Conservation (phyloP, 2,329 filamentous ascomycete species). For the Spiromastix sp. region DNA sequence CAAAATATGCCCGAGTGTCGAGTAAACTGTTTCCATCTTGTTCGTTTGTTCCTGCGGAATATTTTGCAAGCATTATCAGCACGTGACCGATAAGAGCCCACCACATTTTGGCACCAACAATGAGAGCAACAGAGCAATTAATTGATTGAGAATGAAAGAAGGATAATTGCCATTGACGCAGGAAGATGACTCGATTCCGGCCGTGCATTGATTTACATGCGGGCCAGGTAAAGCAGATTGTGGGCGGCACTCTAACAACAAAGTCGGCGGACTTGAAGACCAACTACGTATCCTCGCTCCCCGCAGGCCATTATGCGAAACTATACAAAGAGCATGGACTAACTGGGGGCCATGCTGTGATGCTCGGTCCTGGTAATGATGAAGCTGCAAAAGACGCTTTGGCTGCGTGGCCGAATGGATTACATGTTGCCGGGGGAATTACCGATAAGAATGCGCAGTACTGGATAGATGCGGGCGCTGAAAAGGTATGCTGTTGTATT, state of each 20-base stretch:
- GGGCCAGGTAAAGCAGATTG: constrained; percentile 97
- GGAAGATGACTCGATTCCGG: constrained; percentile 87
- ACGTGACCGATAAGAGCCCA: too few species aligned
- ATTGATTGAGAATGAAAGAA: too few species aligned
- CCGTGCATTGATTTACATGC: constrained; percentile 96
- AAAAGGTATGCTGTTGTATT: constrained; percentile 57
- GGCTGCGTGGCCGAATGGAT: constrained; percentile 61
- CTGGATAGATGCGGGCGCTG: constrained; percentile 82
- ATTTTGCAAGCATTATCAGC: too few species aligned
- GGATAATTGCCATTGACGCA: too few species aligned
- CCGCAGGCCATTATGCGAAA: constrained; percentile 67
- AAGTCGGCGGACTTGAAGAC: constrained; percentile 61
- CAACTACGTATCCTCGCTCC: constrained; percentile 81
- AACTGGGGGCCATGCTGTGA: constrained; percentile 83
- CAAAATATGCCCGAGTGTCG: too few species aligned
- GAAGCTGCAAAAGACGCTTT: constrained; percentile 69
- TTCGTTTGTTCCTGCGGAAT: too few species aligned
- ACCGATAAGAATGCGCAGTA: constrained; percentile 69
- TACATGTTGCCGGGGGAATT: constrained; percentile 94
- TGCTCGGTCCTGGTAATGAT: constrained; percentile 84
- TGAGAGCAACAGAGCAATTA: too few species aligned
- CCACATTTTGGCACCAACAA: too few species aligned
- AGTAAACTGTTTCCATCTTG: too few species aligned
- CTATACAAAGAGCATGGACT: constrained; percentile 70
- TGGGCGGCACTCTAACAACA: constrained; percentile 79